Conservation (phyloP, 2,329 filamentous ascomycete genomes). For the Dryadomyces sulphureus region DNA sequence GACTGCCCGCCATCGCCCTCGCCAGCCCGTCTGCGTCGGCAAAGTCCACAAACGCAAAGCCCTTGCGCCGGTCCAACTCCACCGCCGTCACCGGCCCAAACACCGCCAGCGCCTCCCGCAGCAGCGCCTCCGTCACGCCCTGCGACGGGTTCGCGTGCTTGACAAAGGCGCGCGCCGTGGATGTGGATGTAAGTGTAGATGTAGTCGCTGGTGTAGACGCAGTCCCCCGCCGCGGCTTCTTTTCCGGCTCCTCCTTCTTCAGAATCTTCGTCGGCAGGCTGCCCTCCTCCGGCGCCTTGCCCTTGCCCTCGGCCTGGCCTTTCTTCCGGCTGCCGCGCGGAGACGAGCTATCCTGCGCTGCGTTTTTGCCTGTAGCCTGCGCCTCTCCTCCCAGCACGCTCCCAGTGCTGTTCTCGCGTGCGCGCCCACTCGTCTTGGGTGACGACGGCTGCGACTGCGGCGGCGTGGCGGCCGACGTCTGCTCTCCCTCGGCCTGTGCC, state of each 20-base stretch:
- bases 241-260: slow-evolving; percentile 18
- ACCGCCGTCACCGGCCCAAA: slow-evolving; percentile 68
- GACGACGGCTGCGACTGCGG: not conserved
- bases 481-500: slow-evolving; percentile 1
- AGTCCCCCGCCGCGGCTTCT: slow-evolving; percentile 10
- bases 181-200: slow-evolving; percentile 10
- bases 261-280: slow-evolving; percentile 16
- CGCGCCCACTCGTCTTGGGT: not conserved
- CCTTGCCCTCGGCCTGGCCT: slow-evolving; percentile 9
- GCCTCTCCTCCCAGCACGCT: not conserved
- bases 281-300: slow-evolving; percentile 12
- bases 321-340: slow-evolving; percentile 10
- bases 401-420: not conserved
- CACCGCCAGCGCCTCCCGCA: slow-evolving; percentile 57
- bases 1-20: slow-evolving; percentile 70
- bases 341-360: not conserved
- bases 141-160: slow-evolving; percentile 82
- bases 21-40: slow-evolving; percentile 54
- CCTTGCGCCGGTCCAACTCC: slow-evolving; percentile 89
- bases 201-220: not conserved
- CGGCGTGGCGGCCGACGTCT: not conserved
- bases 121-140: slow-evolving; percentile 70
- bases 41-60: slow-evolving; percentile 89
- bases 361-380: not conserved
- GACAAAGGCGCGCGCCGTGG: slow-evolving; percentile 49